Evolutionary conservation across 306 rosid species (phyloP).

Genomic region (Geum urbanum): DNA sequence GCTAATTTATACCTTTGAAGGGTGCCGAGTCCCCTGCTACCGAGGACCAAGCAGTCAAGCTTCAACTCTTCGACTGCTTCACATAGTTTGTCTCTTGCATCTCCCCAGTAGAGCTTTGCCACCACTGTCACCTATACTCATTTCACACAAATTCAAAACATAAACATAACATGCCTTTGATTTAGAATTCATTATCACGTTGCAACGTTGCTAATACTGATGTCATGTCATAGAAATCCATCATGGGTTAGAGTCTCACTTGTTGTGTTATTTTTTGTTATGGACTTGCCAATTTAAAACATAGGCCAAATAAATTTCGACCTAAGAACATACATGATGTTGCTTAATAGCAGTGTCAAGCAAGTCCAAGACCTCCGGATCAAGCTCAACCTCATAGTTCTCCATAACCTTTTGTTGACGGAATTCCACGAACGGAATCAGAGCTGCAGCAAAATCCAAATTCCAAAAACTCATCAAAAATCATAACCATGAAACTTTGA

Average conservation of each 20-base stretch:
- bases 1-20: slow-evolving; percentile 42
- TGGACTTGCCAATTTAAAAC: too few species aligned
- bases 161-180: not conserved
- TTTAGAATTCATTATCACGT: too few species aligned
- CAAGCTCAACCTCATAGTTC: slow-evolving; percentile 42
- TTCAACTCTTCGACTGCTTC: slow-evolving; percentile 62
- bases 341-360: slow-evolving; percentile 50
- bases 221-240: too few species aligned
- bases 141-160: not conserved
- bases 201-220: too few species aligned
- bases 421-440: slow-evolving; percentile 58
- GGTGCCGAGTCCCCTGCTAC: slow-evolving; percentile 71
- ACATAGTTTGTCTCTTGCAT: slow-evolving; percentile 70
- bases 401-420: slow-evolving; percentile 38
- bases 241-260: too few species aligned
- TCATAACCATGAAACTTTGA: not conserved
- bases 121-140: slow-evolving; percentile 42
- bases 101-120: slow-evolving; percentile 77
- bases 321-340: slow-evolving; percentile 39
- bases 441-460: slow-evolving; percentile 37
- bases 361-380: slow-evolving; percentile 59
- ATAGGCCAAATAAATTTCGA: not conserved
- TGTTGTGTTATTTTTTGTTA: too few species aligned
- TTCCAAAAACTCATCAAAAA: not conserved
- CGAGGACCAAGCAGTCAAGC: slow-evolving; percentile 63